Evolutionary conservation across 1,284 basidiomycete genomes (phyloP).

Genomic region (Pascua sp.): DNA sequence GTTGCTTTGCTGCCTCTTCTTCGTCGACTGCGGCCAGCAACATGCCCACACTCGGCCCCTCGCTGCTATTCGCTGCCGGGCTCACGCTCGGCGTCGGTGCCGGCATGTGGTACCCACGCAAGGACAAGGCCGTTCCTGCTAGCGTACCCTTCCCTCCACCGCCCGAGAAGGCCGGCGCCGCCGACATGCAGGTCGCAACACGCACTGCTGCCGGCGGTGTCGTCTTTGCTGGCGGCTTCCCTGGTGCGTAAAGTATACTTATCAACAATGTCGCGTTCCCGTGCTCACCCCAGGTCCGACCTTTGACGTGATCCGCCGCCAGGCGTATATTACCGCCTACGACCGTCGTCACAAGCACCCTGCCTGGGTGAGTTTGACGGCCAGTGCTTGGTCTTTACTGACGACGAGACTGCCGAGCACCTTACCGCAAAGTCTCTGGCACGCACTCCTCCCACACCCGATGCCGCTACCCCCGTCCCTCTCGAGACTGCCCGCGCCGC

Average conservation of each 20-base stretch:
- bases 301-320: conserved; percentile 70
- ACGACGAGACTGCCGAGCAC: conserved; percentile 80
- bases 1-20: not conserved
- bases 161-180: conserved; percentile 21
- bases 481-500: conserved; percentile 36
- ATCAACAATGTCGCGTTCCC: not conserved
- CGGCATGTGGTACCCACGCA: conserved; percentile 33
- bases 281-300: conserved; percentile 63
- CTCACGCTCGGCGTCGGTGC: conserved; percentile 45
- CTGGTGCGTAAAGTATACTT: conserved; percentile 45
- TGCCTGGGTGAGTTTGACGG: conserved; percentile 66
- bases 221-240: conserved; percentile 38
- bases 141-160: conserved; percentile 22
- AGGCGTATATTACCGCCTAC: conserved; percentile 84
- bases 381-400: conserved; percentile 1
- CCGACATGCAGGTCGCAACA: conserved; percentile 16
- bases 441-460: conserved; percentile 50
- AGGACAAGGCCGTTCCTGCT: conserved; percentile 2
- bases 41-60: conserved; percentile 46
- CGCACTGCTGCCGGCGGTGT: conserved; percentile 33
- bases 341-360: conserved; percentile 88
- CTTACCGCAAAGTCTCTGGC: conserved; percentile 72
- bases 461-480: conserved; percentile 27
- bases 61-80: conserved; percentile 47
- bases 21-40: not conserved